Base-by-base conservation (phyloP, 257 asterid genomes). In the Fraxinus cuspidata region DNA sequence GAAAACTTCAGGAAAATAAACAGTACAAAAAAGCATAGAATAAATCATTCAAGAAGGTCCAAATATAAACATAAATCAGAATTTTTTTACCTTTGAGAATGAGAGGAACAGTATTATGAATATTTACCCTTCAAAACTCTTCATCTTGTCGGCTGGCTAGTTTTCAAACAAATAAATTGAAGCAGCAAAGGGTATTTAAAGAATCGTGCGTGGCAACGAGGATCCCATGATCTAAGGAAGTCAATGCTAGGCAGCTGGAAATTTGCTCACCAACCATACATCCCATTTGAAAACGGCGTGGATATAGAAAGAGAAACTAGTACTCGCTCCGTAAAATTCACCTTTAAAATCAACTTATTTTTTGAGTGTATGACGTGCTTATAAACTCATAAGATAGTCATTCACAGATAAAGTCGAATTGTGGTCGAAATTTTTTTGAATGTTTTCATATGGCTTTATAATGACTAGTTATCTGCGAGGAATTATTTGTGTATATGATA, bases 211-310 rank as follows among this genome's bases (percentile, higher is more conserved):
- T 78, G 74, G 84, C 85, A 74, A 88, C 84, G 90, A 84, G 93
- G 82, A 83, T 77, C 78, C 89, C 93, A 86, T 85, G 85, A 92
- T 85, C 81, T 71, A 69, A 8, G 87, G 73, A 88, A 90, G 96
- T 92, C 92, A 90, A 92, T 84, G 88, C 86, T 67, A 35, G 86
- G 94, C 94, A 90, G 96, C 90, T 92, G 94, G 91, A 88, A 74
- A 88, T 83, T 84, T 75, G 96, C 78, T 88, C 86, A 90, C 89
- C 97, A 89, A 92, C 86, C 82, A 73, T 27, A 51, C 42, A 83
- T 76, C 83, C 78, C 85, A 42, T 21, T 72, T 75, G 80, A 84
- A 72, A 78, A 80, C 84, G 80, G 70, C 85, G 71, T 8, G 72
- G 73, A 77, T 58, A 73, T 74, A 77, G 13, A 44, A 16, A 76